Evolutionary conservation across 1,284 basidiomycete genomes (phyloP), one percentile per base, ranked within the genome.

Genomic region (Vanrija sp.): DNA sequence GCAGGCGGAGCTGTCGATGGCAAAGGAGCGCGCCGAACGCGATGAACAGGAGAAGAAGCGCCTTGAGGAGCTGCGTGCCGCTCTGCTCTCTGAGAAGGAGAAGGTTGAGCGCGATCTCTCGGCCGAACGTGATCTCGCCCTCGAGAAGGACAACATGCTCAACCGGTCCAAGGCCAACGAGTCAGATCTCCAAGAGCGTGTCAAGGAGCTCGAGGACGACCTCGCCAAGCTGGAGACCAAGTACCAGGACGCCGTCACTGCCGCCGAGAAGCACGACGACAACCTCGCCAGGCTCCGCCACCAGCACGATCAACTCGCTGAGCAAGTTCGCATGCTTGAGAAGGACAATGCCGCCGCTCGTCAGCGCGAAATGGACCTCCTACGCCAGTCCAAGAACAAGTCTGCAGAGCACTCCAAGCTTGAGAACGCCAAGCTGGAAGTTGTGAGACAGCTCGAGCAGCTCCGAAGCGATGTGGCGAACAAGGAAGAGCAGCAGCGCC

Each of bases 71-170:
- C 78, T 94, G 39, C 87, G 88, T 75, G 86, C 88, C 80, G 78
- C 83, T 10, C 78, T 96, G 15, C 86, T 95, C 66, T 79, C 84
- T 0, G 91, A 92, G 69, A 93, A 93, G 77, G 78, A 82, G 52
- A 86, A 83, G 72, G 83, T 96, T 12, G 88, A 92, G 71, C 84
- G 86, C 29, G 85, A 87, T 38, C 82, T 98, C 16, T 86, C 87
- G 51, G 86, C 87, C 0, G 95, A 98, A 69, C 84, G 91, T 29
- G 81, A 83, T 10, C 81, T 95, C 14, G 83, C 84, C 5, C 66
- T 89, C 28, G 91, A 97, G 74, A 94, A 95, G 74, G 91, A 96
- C 62, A 78, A 83, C 12, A 80, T 91, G n/a, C 81, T 98, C 1
- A 86, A 89, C 54, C 82, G 92, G 34, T 88, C 86, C 71, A 94